Evolutionary conservation across 2,329 filamentous ascomycete genomes (phyloP), one percentile per base, ranked within the genome.

Genomic region (Botryotinia calthae): DNA sequence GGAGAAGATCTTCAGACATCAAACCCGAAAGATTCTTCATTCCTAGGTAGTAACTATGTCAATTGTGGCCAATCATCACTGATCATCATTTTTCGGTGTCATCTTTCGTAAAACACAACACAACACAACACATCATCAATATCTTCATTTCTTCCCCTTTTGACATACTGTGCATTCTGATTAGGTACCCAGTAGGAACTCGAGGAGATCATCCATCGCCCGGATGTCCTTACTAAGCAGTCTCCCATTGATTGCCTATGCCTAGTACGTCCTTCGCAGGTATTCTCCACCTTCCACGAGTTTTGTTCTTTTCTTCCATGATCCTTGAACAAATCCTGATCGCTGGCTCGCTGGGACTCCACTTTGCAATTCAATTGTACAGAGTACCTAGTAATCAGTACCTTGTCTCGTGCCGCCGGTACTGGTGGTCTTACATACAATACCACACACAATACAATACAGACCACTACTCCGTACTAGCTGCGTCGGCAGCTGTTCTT

Each of bases 71-170:
- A n/a, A 54, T 54, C 48, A 44, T 44, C 12, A 16, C 40, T 16
- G 16, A 54, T 28, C n/a, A 54, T 54, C 51, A 54, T 16, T 28
- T 54, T 48, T 8, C 7, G n/a, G 51, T n/a, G 25, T 5, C 48
- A n/a, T 51, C 2, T 51, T 51, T 54, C n/a, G n/a, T 54, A 28
- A 16, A 37, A 37, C 37, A 37, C 37, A 37, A 37, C 51, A n/a
- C n/a, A n/a, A 4, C 48, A 28, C 25, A 28, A 54, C 48, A 54
- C 51, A 54, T 54, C 51, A 63, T 63, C 37, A 63, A 63, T 28
- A 63, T 63, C 59, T 63, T 44, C 59, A 63, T 63, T 44, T 42
- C 37, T 44, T 63, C 59, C 37, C 59, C 22, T 37, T 40, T 44
- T 18, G 37, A 42, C 37, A 22, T 37, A 2, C 59, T 42, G 28